phyloP scores from a whole-genome alignment of 768 basidiomycete genomes.

The Leccinum longicurvipes region DNA sequence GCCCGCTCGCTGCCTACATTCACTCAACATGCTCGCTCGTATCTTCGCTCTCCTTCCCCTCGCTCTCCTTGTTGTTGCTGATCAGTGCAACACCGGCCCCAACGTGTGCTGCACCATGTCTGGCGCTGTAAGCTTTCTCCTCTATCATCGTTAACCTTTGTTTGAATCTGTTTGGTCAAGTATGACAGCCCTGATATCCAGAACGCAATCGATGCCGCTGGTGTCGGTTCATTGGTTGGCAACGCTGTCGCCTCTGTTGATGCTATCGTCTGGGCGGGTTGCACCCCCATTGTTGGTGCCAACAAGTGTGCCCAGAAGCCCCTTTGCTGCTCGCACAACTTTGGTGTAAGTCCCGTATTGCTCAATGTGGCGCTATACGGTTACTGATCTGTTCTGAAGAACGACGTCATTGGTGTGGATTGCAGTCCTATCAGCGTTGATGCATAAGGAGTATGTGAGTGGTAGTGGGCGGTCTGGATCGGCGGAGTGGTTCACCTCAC shows the following conservation, averaged over 20 bases:
- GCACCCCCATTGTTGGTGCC: too few species aligned
- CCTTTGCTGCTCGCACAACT: too few species aligned
- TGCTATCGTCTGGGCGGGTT: neutral
- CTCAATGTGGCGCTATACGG: too few species aligned
- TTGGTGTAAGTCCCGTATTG: too few species aligned
- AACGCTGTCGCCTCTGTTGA: too few species aligned
- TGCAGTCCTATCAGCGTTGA: too few species aligned
- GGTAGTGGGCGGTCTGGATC: neutral
- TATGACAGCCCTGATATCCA: too few species aligned
- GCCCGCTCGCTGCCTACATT: neutral
- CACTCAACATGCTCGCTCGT: slow-evolving; percentile 16
- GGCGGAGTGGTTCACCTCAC: neutral
- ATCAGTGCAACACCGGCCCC: slow-evolving; percentile 11
- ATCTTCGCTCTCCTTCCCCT: slow-evolving; percentile 16
- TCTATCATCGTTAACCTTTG: neutral
- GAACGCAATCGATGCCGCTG: neutral
- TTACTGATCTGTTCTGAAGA: too few species aligned
- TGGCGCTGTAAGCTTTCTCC: neutral
- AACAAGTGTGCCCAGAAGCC: too few species aligned
- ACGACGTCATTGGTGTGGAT: too few species aligned
- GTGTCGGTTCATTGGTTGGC: neutral
- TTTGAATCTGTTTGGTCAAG: neutral
- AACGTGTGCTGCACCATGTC: slow-evolving; percentile 12
- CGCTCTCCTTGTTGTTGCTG: slow-evolving; percentile 12
- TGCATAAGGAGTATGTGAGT: neutral